phyloP scores from a whole-genome alignment of 306 rosid species.

The Quercus gilva region DNA sequence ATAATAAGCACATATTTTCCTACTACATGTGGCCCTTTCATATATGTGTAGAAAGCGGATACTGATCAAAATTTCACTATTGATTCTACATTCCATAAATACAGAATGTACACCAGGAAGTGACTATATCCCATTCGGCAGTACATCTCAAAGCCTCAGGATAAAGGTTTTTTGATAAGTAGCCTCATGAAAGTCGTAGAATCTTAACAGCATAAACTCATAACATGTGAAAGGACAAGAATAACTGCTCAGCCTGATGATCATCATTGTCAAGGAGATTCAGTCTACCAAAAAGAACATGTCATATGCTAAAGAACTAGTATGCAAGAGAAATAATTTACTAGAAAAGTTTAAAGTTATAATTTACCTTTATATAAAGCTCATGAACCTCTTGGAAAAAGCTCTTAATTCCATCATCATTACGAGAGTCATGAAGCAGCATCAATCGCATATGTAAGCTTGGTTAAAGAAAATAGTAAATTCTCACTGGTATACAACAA shows the following conservation, averaged over 20 bases:
- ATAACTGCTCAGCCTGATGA: background rate
- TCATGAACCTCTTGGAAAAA: slow-evolving; percentile 98
- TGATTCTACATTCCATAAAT: background rate
- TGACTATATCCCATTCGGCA: background rate
- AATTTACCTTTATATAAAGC: slow-evolving; percentile 83
- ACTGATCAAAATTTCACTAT: too few species aligned
- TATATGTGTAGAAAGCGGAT: too few species aligned
- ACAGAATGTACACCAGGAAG: background rate
- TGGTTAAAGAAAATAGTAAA: slow-evolving; percentile 56
- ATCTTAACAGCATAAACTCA: background rate
- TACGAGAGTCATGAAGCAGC: slow-evolving; percentile 97
- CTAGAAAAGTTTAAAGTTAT: background rate
- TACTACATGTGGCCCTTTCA: too few species aligned
- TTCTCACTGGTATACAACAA: background rate
- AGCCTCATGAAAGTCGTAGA: background rate
- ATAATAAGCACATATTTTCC: too few species aligned
- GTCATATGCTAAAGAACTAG: background rate
- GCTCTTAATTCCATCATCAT: slow-evolving; percentile 98
- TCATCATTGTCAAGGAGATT: background rate
- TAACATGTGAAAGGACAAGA: background rate
- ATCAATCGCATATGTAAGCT: slow-evolving; percentile 74
- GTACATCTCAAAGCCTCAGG: slow-evolving; percentile 3
- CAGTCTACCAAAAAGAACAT: too few species aligned
- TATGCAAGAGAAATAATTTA: background rate
- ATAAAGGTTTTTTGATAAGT: too few species aligned